These are phyloP conservation scores for Tylopilus sp. DNA, from an alignment of 768 basidiomycete genomes.

Conservation along the genomic window DNA sequence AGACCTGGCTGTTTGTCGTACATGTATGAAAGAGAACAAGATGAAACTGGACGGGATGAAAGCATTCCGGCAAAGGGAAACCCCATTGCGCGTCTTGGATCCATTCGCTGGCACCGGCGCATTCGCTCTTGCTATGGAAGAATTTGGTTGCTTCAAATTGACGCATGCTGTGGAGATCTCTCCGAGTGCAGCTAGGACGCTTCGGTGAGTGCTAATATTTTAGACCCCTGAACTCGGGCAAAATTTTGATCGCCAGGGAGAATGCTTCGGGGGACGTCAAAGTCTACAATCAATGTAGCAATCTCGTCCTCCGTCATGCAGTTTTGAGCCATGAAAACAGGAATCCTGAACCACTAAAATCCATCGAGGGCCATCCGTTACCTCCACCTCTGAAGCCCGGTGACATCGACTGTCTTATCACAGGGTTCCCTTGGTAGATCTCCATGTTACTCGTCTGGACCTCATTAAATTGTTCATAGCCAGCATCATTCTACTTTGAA, in stretches of 20 bases:
- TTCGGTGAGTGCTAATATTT: slow-evolving; percentile 42
- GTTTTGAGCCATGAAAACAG: slow-evolving; percentile 50
- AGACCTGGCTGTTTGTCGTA: slow-evolving; percentile 44
- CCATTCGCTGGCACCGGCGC: slow-evolving; percentile 52
- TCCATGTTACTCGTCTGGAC: not conserved
- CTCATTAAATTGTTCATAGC: slow-evolving; percentile 36
- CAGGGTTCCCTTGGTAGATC: slow-evolving; percentile 76
- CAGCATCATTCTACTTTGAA: slow-evolving; percentile 74
- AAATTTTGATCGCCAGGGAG: slow-evolving; percentile 30
- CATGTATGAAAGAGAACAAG: slow-evolving; percentile 37
- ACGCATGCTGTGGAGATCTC: slow-evolving; percentile 69
- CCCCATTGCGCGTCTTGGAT: slow-evolving; percentile 36
- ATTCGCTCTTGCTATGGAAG: slow-evolving; percentile 56
- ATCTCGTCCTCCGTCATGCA: slow-evolving; percentile 54
- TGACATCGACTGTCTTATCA: slow-evolving; percentile 57
- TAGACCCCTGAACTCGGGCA: not conserved
- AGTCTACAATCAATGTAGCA: slow-evolving; percentile 73
- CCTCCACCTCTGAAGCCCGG: slow-evolving; percentile 48
- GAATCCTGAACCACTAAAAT: slow-evolving; percentile 37
- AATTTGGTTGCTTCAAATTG: slow-evolving; percentile 52
- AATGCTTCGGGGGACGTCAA: slow-evolving; percentile 49
- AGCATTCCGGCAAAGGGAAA: slow-evolving; percentile 28
- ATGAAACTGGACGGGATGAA: slow-evolving; percentile 31
- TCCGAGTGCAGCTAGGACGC: slow-evolving; percentile 70
- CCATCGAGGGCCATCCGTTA: slow-evolving; percentile 37